Evolutionary conservation across 306 rosid species (phyloP).

Genomic region (Pterocarpus santalinus): DNA sequence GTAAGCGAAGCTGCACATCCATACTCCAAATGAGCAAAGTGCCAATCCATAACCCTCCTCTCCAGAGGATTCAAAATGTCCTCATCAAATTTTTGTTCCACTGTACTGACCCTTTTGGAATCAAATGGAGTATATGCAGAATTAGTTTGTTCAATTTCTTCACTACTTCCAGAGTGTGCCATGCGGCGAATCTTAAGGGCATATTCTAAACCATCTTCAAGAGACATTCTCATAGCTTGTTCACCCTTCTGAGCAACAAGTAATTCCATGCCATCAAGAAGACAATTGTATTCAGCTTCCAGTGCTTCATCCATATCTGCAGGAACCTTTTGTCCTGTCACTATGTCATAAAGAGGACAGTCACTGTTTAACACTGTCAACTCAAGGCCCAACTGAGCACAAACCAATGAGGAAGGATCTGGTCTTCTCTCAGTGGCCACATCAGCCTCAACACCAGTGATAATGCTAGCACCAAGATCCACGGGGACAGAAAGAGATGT

Average conservation of each 20-base stretch:
- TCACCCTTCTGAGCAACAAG: constrained; percentile 90
- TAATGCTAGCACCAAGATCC: constrained; percentile 99
- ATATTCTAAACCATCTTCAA: constrained; percentile 97
- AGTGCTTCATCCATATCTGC: constrained; percentile 89
- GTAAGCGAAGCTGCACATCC: constrained; percentile 97
- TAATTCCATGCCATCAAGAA: constrained; percentile 93
- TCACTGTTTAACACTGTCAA: constrained; percentile 92
- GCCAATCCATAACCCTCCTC: constrained; percentile 99
- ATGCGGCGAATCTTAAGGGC: constrained; percentile 82
- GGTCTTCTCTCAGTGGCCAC: constrained; percentile 98
- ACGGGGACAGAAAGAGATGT: constrained; percentile 96
- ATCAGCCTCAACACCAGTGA: constrained; percentile 99
- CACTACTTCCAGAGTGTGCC: constrained; percentile 58
- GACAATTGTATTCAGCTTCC: constrained; percentile 96
- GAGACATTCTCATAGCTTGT: constrained; percentile 88
- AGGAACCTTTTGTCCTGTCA: constrained; percentile 87
- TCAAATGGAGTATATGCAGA: constrained; percentile 49
- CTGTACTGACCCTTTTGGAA: constrained; percentile 45
- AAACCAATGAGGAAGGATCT: constrained; percentile 95
- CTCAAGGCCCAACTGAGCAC: constrained; percentile 96
- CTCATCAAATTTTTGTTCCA: constrained; percentile 47
- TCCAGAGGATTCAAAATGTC: constrained; percentile 86
- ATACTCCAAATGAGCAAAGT: constrained; percentile 97
- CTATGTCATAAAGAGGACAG: constrained; percentile 94
- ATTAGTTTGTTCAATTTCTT: constrained; percentile 57